Percentiles rank a stretch among this genome's conserved stretches.
phyloP scores from a whole-genome alignment of 768 basidiomycete species.

The Podaxis pistillaris region DNA sequence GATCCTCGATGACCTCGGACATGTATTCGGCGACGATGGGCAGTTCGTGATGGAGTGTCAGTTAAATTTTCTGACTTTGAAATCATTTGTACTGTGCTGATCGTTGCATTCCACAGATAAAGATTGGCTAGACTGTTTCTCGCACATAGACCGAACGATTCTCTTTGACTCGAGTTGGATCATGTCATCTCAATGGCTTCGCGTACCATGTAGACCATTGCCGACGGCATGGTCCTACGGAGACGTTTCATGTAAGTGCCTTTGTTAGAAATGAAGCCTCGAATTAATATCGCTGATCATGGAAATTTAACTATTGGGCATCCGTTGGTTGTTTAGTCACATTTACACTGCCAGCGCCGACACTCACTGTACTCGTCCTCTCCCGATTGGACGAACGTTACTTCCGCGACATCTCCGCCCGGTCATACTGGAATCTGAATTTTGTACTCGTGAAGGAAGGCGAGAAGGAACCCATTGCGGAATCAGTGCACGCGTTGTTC shows the following conservation, averaged over 20 bases:
- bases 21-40: conserved; percentile 47
- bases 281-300: not conserved
- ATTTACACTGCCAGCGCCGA: conserved; percentile 37
- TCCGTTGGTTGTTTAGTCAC: conserved; percentile 32
- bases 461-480: conserved; percentile 34
- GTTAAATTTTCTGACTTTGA: conserved; percentile 11
- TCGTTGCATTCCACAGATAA: conserved; percentile 24
- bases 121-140: conserved; percentile 44
- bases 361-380: conserved; percentile 48
- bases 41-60: conserved; percentile 51
- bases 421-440: conserved; percentile 46
- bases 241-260: conserved; percentile 49
- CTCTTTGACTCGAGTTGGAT: conserved; percentile 49
- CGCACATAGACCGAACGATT: conserved; percentile 41
- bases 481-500: conserved; percentile 31
- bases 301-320: not conserved
- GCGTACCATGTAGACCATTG: conserved; percentile 39
- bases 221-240: conserved; percentile 52
- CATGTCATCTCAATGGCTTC: conserved; percentile 48
- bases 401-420: conserved; percentile 45
- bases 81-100: not conserved
- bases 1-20: conserved; percentile 34
- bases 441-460: conserved; percentile 51
- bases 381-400: conserved; percentile 51
- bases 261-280: not conserved